These are phyloP conservation scores for Chiua virens DNA, from an alignment of 768 basidiomycete species.

Conservation along the genomic window DNA sequence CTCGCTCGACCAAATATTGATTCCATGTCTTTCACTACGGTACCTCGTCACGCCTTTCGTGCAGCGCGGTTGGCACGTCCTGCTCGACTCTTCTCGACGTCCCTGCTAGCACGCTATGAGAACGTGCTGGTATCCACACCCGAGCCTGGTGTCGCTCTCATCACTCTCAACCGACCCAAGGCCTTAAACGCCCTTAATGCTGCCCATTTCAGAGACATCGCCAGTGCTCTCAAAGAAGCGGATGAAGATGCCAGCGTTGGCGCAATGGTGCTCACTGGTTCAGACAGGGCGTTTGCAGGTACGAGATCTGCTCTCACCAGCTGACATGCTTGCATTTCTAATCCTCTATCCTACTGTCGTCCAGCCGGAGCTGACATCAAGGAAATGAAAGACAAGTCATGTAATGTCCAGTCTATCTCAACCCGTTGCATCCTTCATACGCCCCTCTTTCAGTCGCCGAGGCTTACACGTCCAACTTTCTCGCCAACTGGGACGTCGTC, in stretches of 20 bases:
- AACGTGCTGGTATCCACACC: constrained; percentile 71
- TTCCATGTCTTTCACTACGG: constrained; percentile 18
- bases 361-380: constrained; percentile 97
- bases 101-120: constrained; percentile 47
- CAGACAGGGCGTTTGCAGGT: constrained; percentile 93
- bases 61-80: not conserved
- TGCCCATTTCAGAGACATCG: constrained; percentile 79
- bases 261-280: constrained; percentile 91
- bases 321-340: not conserved
- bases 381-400: constrained; percentile 97
- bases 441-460: constrained; percentile 59
- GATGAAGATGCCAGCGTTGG: constrained; percentile 72
- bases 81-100: constrained; percentile 26
- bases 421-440: not conserved
- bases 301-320: constrained; percentile 21
- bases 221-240: constrained; percentile 67
- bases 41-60: constrained; percentile 6
- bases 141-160: constrained; percentile 67
- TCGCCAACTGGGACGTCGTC: constrained; percentile 81
- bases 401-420: constrained; percentile 42
- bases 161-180: constrained; percentile 88
- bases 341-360: not conserved
- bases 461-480: constrained; percentile 82
- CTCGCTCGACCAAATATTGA: no score
- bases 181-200: constrained; percentile 85